Evolutionary conservation across 208 protist genomes (phyloP).

Genomic region (Trypanosoma grayi): DNA sequence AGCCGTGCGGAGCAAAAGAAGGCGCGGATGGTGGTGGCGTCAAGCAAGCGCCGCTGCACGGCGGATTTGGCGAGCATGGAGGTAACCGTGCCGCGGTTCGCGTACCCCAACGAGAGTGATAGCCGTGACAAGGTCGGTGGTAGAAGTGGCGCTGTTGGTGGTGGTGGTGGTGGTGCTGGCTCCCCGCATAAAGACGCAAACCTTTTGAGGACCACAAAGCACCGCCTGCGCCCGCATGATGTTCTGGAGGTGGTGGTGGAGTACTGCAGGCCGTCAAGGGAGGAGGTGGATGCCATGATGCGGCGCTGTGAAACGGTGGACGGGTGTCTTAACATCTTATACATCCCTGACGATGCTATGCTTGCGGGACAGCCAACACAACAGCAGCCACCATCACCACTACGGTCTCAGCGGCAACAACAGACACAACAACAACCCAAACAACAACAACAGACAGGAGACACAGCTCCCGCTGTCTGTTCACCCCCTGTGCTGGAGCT

Average conservation of each 20-base stretch:
- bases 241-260: conserved; percentile 44
- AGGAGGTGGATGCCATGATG: conserved; percentile 6
- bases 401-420: background rate
- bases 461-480: background rate
- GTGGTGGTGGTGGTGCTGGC: background rate
- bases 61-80: background rate
- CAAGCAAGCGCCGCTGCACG: background rate
- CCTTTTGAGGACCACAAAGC: conserved; percentile 29
- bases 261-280: conserved; percentile 8
- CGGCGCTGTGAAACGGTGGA: conserved; percentile 16
- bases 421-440: background rate
- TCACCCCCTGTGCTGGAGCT: conserved; percentile 30
- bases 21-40: conserved; percentile 22
- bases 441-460: background rate
- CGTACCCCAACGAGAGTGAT: background rate
- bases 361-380: conserved; percentile 1
- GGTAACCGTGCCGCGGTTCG: background rate
- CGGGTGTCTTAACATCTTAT: conserved; percentile 20
- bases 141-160: background rate
- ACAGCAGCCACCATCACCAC: background rate
- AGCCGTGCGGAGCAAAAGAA: conserved; percentile 18
- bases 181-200: no score
- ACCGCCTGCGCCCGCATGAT: conserved; percentile 56
- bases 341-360: conserved; percentile 1
- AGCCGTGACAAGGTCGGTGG: background rate